Evolutionary conservation across 2,329 filamentous ascomycete species (phyloP).

Genomic region (Hysterium pulicare): DNA sequence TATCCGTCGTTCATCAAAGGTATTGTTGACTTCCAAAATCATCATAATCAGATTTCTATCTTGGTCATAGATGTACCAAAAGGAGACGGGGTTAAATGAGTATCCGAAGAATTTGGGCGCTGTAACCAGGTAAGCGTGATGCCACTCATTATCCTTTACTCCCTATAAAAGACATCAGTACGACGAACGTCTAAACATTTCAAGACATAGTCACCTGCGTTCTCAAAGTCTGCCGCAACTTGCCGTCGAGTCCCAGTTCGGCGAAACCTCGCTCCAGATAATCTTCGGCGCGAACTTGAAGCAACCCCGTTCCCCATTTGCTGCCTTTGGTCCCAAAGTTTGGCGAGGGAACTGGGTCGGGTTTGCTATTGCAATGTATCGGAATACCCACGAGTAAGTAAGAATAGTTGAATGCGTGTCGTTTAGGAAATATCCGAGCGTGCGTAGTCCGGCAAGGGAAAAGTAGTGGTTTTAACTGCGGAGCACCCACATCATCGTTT

Average conservation of each 20-base stretch:
- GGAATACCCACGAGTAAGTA: slow-evolving; percentile 69
- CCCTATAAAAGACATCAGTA: slow-evolving; percentile 49
- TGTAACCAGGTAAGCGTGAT: slow-evolving; percentile 68
- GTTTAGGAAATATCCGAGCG: slow-evolving; percentile 62
- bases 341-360: slow-evolving; percentile 54
- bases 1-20: slow-evolving; percentile 67
- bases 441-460: slow-evolving; percentile 66
- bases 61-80: slow-evolving; percentile 72
- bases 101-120: slow-evolving; percentile 67
- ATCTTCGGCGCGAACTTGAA: slow-evolving; percentile 57
- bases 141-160: slow-evolving; percentile 58
- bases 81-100: slow-evolving; percentile 72
- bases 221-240: slow-evolving; percentile 58
- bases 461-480: slow-evolving; percentile 42
- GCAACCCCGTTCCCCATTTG: slow-evolving; percentile 49
- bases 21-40: slow-evolving; percentile 73
- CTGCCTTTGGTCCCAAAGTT: slow-evolving; percentile 13
- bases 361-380: slow-evolving; percentile 59
- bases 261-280: slow-evolving; percentile 57
- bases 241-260: slow-evolving; percentile 57
- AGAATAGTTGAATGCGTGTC: slow-evolving; percentile 66
- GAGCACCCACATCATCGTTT: neutral
- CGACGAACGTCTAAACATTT: slow-evolving; percentile 60
- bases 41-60: slow-evolving; percentile 59
- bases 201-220: slow-evolving; percentile 58